Percentiles rank a stretch among this genome's conserved stretches.
Conservation (phyloP, 345 rosid species). For the Eucalyptus coolabah region DNA sequence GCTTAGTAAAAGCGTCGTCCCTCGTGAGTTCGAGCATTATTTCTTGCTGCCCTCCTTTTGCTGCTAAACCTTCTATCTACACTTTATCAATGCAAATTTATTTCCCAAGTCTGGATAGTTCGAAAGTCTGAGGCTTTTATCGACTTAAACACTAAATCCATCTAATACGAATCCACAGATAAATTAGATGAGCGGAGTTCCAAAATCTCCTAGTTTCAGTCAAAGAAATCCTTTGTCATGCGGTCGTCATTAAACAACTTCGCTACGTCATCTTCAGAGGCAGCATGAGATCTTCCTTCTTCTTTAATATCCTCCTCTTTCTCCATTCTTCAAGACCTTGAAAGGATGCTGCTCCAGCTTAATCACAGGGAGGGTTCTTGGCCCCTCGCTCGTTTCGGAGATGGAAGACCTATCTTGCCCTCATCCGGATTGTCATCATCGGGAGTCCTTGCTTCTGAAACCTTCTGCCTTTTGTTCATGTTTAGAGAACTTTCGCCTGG, state of each 20-base stretch:
- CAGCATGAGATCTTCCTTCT: background rate
- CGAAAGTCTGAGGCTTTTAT: background rate
- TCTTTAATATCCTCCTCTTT: background rate
- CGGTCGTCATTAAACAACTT: background rate
- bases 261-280: background rate
- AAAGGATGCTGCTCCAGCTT: background rate
- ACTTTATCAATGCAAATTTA: background rate
- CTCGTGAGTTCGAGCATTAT: background rate
- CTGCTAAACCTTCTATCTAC: background rate
- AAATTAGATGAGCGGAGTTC: background rate
- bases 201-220: background rate
- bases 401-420: background rate
- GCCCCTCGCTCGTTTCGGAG: background rate
- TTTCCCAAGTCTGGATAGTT: background rate
- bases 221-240: background rate
- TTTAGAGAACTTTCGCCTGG: background rate
- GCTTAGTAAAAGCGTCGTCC: background rate
- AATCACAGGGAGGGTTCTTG: background rate
- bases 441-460: background rate
- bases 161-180: background rate
- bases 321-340: background rate
- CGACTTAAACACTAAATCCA: background rate
- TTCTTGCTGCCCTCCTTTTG: background rate
- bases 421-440: background rate
- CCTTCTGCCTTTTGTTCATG: background rate